Evolutionary conservation across 164 flowering plant genomes (phyloP).

Genomic region (Vitis amurensis): DNA sequence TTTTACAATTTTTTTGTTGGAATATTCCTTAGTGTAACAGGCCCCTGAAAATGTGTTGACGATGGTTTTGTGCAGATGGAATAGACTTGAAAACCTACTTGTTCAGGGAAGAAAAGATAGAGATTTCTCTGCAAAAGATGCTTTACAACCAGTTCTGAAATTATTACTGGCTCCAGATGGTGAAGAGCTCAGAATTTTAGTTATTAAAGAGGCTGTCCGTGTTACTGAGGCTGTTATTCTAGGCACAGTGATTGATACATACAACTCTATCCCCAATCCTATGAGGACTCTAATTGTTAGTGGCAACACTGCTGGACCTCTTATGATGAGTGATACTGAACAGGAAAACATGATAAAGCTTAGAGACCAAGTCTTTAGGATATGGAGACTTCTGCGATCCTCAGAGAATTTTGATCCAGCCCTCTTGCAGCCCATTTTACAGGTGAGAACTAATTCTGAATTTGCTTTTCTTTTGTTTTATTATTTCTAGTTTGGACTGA

Average conservation of each 20-base stretch:
- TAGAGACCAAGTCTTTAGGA: conserved; percentile 74
- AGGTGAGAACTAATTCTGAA: conserved; percentile 40
- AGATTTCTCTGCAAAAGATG: conserved; percentile 91
- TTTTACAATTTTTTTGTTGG: neutral
- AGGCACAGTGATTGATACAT: conserved; percentile 64
- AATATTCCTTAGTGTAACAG: neutral
- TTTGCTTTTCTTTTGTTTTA: neutral
- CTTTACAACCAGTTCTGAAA: conserved; percentile 92
- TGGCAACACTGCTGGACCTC: conserved; percentile 42
- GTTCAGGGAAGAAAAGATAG: conserved; percentile 86
- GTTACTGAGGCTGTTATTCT: conserved; percentile 79
- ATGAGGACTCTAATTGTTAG: conserved; percentile 47
- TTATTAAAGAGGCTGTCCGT: conserved; percentile 77
- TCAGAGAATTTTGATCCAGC: conserved; percentile 83
- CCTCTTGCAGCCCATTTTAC: conserved; percentile 80
- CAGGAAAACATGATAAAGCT: conserved; percentile 66
- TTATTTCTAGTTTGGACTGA: neutral
- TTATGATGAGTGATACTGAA: conserved; percentile 51
- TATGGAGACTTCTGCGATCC: conserved; percentile 74
- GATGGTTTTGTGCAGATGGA: conserved; percentile 71
- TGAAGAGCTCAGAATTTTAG: conserved; percentile 69
- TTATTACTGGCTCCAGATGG: conserved; percentile 80
- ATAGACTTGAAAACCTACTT: conserved; percentile 91
- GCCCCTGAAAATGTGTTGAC: neutral
- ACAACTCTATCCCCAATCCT: conserved; percentile 51